A percentile compares a stretch with the other conserved stretches of the same genome.
Conservation (phyloP, 495 filamentous ascomycete species). For the Hypoxylon trugodes region DNA sequence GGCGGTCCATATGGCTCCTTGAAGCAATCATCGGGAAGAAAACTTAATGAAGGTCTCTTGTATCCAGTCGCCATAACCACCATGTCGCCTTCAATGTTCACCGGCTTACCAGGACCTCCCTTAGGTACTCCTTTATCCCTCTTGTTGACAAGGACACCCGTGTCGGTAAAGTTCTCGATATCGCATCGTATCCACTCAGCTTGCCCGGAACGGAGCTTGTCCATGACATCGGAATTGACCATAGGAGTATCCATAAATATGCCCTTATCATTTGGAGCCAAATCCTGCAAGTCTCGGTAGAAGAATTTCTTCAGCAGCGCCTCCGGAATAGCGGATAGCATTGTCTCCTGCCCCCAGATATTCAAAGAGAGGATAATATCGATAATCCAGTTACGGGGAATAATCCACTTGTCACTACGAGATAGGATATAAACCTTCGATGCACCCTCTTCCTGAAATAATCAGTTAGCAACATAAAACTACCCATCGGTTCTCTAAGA, state of each 20-base stretch:
- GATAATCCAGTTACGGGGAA: slow-evolving; percentile 78
- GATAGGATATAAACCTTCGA: slow-evolving; percentile 75
- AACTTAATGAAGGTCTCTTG: slow-evolving; percentile 73
- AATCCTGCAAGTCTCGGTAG: slow-evolving; percentile 82
- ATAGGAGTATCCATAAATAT: slow-evolving; percentile 86
- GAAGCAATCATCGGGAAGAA: slow-evolving; percentile 77
- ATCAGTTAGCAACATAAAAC: slow-evolving; percentile 6
- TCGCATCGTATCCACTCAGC: slow-evolving; percentile 85
- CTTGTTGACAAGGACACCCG: slow-evolving; percentile 73
- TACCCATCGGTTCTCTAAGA: no score
- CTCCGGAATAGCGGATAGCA: slow-evolving; percentile 80
- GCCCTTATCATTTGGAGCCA: slow-evolving; percentile 73
- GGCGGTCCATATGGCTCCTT: slow-evolving; percentile 76
- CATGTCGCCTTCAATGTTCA: slow-evolving; percentile 73
- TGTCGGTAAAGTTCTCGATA: slow-evolving; percentile 69
- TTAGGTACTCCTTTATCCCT: slow-evolving; percentile 76
- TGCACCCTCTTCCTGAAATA: slow-evolving; percentile 60
- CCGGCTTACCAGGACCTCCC: slow-evolving; percentile 71
- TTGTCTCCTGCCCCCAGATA: slow-evolving; percentile 79
- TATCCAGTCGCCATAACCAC: slow-evolving; percentile 87
- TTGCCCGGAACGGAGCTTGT: slow-evolving; percentile 77
- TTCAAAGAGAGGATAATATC: slow-evolving; percentile 79
- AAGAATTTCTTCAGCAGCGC: slow-evolving; percentile 78
- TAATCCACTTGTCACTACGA: slow-evolving; percentile 88
- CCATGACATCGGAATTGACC: slow-evolving; percentile 83